These are phyloP conservation scores for Candida fluviatilis DNA, from an alignment of 805 yeast genomes.

Conservation along the genomic window DNA sequence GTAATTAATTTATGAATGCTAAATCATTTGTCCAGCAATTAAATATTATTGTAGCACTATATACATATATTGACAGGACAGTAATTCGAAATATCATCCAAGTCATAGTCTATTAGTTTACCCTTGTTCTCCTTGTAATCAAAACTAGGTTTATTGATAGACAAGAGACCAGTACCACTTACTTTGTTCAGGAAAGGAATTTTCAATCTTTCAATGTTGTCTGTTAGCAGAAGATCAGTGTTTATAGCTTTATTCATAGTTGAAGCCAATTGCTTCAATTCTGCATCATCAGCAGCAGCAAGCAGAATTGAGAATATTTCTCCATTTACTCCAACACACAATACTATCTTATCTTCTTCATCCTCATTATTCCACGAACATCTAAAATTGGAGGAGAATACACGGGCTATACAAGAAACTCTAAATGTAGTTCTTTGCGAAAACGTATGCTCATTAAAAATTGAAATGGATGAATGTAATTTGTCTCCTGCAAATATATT, in stretches of 20 bases:
- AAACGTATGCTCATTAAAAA: constrained; percentile 17
- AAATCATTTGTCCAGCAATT: no score
- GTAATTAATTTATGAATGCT: no score
- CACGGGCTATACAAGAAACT: constrained; percentile 30
- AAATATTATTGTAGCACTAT: no score
- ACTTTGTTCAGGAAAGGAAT: constrained; percentile 34
- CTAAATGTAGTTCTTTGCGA: constrained; percentile 9
- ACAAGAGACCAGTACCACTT: constrained; percentile 37
- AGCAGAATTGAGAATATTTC: constrained; percentile 22
- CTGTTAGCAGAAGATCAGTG: constrained; percentile 3
- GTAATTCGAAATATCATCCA: constrained; percentile 21
- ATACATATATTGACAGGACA: constrained; percentile 6
- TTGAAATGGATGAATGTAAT: constrained; percentile 27
- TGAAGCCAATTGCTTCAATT: constrained; percentile 11
- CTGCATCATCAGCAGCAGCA: constrained; percentile 9
- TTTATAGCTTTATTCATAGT: constrained; percentile 10
- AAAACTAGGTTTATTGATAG: constrained; percentile 33
- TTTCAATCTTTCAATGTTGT: constrained; percentile 18
- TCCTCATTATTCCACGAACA: constrained; percentile 16
- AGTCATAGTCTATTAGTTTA: constrained; percentile 30
- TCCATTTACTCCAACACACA: constrained; percentile 36
- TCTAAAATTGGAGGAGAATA: constrained; percentile 19
- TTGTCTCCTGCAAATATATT: constrained; percentile 32
- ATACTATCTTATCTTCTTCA: constrained; percentile 7
- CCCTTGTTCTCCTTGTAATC: constrained; percentile 21